Percentiles rank a stretch among this genome's conserved stretches.
Evolutionary conservation across 345 rosid genomes (phyloP).

Genomic region (Corchorus olitorius): DNA sequence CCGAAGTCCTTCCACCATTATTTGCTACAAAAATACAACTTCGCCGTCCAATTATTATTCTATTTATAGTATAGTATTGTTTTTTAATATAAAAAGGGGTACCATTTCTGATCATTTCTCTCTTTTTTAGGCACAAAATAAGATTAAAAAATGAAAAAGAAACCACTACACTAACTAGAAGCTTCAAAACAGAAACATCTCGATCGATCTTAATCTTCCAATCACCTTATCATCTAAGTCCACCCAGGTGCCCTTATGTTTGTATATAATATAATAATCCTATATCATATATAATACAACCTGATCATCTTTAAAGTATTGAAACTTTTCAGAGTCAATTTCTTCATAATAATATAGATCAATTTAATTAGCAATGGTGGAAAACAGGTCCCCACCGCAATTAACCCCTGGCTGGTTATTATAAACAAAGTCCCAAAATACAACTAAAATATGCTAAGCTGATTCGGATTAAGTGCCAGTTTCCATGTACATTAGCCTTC

Average conservation of each 20-base stretch:
- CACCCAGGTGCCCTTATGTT: conserved; percentile 8
- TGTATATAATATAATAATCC: background rate
- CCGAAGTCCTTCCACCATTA: too few species aligned
- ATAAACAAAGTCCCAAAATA: background rate
- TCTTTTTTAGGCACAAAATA: conserved; percentile 7
- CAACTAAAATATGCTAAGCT: conserved; percentile 7
- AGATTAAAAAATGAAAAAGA: background rate
- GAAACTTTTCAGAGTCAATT: background rate
- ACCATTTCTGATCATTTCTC: background rate
- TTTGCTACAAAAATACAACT: too few species aligned
- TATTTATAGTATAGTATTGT: background rate
- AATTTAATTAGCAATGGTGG: conserved; percentile 4
- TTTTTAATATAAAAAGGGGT: background rate
- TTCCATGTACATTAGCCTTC: background rate
- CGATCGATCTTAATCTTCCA: conserved; percentile 1
- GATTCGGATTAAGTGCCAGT: conserved; percentile 11
- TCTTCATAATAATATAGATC: background rate
- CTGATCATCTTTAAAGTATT: background rate
- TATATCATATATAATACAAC: background rate
- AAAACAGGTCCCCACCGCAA: background rate
- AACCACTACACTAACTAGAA: background rate
- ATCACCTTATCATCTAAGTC: background rate
- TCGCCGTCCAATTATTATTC: background rate
- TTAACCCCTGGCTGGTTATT: background rate
- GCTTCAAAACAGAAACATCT: background rate